Evolutionary conservation across 2,329 filamentous ascomycete genomes (phyloP).

Genomic region (Ascochyta koolunga): DNA sequence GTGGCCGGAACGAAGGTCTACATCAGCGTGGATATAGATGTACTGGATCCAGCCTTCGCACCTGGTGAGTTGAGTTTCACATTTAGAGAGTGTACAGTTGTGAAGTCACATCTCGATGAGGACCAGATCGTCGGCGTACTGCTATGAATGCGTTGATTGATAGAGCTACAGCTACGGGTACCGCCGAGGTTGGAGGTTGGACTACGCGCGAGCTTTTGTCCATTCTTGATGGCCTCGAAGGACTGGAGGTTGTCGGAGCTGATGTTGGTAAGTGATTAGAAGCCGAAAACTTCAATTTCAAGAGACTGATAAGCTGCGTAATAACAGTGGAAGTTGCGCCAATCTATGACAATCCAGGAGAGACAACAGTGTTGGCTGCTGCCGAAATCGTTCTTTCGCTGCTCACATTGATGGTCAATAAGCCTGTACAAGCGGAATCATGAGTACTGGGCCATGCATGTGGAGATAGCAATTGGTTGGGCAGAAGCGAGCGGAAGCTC

Average conservation of each 20-base stretch:
- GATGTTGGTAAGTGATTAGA: conserved; percentile 56
- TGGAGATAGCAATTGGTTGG: not conserved
- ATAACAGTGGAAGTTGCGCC: conserved; percentile 64
- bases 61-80: conserved; percentile 49
- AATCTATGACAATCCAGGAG: conserved; percentile 66
- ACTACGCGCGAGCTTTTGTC: conserved; percentile 64
- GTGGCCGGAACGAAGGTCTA: conserved; percentile 61
- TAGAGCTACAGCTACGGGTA: conserved; percentile 58
- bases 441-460: not conserved
- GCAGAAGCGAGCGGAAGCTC: not conserved
- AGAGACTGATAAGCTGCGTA: conserved; percentile 4
- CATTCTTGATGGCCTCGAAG: conserved; percentile 64
- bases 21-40: conserved; percentile 63
- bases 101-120: not conserved
- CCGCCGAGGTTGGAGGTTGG: conserved; percentile 67
- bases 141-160: not conserved
- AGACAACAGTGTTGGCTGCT: conserved; percentile 63
- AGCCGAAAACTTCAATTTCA: not conserved
- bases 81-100: not conserved
- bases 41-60: conserved; percentile 62
- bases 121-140: not conserved
- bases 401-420: conserved; percentile 55
- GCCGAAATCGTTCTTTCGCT: conserved; percentile 61
- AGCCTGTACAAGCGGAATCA: conserved; percentile 35
- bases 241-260: conserved; percentile 63